Conservation (phyloP, 495 filamentous ascomycete species). For the Hypoxylon intermedium region DNA sequence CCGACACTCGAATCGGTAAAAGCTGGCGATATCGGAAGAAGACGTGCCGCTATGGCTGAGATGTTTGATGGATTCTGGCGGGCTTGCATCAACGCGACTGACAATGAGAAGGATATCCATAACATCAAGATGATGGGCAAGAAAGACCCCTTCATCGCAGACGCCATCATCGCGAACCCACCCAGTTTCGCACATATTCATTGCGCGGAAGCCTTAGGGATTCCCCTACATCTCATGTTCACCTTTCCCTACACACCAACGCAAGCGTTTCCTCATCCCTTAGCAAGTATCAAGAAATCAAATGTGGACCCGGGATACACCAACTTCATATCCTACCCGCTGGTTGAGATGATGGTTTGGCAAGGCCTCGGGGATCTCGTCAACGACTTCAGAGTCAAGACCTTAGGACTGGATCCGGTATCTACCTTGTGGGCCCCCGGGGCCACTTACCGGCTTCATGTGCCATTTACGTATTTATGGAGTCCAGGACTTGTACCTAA, state of each 20-base stretch:
- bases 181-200: constrained; percentile 72
- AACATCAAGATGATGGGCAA: constrained; percentile 63
- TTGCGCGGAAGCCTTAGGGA: constrained; percentile 68
- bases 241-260: constrained; percentile 70
- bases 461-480: constrained; percentile 72
- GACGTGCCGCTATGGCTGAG: constrained; percentile 66
- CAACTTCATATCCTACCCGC: constrained; percentile 76
- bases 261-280: constrained; percentile 70
- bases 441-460: constrained; percentile 63
- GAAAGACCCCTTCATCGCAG: constrained; percentile 66
- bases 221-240: constrained; percentile 73
- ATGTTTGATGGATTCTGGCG: constrained; percentile 70
- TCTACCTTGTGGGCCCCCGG: constrained; percentile 72
- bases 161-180: constrained; percentile 76
- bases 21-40: constrained; percentile 66
- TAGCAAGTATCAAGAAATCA: constrained; percentile 69
- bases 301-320: constrained; percentile 64
- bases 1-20: constrained; percentile 69
- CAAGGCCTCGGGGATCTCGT: constrained; percentile 70
- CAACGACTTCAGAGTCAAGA: constrained; percentile 67
- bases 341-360: constrained; percentile 74
- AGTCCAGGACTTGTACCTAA: constrained; percentile 70
- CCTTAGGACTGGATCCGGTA: constrained; percentile 66
- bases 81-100: constrained; percentile 63
- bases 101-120: constrained; percentile 58